A percentile compares a stretch with the other conserved stretches of the same genome.
phyloP scores from a whole-genome alignment of 139 green algal genomes.

The Chara braunii region DNA sequence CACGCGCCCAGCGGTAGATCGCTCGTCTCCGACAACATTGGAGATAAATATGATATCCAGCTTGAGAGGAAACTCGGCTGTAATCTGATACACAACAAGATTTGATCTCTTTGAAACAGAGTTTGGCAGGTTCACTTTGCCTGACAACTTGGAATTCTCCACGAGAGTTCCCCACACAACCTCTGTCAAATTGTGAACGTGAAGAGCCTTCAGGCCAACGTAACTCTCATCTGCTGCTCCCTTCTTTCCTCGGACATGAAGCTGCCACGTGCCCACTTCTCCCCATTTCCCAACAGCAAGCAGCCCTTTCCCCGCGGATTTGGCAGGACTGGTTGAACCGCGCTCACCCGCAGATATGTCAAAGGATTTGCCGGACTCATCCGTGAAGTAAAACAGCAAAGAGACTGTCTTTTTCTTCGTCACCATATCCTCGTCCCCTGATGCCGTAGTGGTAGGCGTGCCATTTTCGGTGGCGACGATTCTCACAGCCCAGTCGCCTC shows the following conservation, averaged over 20 bases:
- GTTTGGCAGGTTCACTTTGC: conserved; percentile 1
- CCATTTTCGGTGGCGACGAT: no score
- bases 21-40: background rate
- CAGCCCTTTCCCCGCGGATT: no score
- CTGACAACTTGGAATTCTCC: no score
- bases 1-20: no score
- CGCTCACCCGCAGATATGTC: no score
- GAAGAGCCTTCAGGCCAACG: background rate
- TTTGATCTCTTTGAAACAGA: background rate
- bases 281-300: background rate
- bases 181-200: background rate
- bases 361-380: no score
- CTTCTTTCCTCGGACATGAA: background rate
- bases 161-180: background rate
- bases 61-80: background rate
- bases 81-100: conserved; percentile 19
- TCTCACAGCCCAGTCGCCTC: conserved; percentile 54
- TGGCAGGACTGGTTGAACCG: no score
- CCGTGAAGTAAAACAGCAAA: no score
- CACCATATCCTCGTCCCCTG: no score
- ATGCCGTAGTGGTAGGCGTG: no score
- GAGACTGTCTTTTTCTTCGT: no score
- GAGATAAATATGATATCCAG: conserved; percentile 18
- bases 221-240: background rate
- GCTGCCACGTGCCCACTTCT: background rate